These are phyloP conservation scores for Phytophthora constricta DNA, from an alignment of 352 stramenopile genomes.

Conservation along the genomic window DNA sequence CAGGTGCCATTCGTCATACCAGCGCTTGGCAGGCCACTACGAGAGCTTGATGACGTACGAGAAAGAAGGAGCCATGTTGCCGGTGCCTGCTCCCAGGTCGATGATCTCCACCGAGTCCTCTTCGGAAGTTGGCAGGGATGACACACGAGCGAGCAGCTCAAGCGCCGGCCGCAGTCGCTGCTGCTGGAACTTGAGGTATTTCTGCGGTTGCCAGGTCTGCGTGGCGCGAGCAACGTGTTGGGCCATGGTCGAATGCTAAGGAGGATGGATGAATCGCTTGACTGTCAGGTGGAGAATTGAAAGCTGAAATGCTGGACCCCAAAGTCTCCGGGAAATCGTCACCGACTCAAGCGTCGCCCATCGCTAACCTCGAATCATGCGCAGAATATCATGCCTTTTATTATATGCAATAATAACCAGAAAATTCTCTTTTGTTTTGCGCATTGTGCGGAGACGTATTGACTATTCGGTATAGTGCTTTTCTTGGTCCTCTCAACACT, in stretches of 20 bases:
- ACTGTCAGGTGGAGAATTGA: not conserved
- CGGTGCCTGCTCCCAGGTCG: slow-evolving; percentile 70
- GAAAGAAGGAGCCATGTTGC: slow-evolving; percentile 76
- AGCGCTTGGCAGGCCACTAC: not conserved
- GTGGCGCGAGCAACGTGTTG: slow-evolving; percentile 30
- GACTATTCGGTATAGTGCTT: no score
- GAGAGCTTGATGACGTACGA: slow-evolving; percentile 32
- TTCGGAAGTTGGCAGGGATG: slow-evolving; percentile 20
- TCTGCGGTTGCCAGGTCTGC: slow-evolving; percentile 60
- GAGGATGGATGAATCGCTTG: not conserved
- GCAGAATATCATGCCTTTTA: no score
- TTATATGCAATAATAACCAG: no score
- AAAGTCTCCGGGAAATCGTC: no score
- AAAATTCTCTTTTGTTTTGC: no score
- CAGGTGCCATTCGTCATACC: no score
- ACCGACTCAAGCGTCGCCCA: no score
- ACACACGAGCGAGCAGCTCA: slow-evolving; percentile 61
- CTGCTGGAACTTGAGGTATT: slow-evolving; percentile 72
- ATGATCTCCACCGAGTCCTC: slow-evolving; percentile 44
- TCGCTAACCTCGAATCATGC: no score
- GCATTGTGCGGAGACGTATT: no score
- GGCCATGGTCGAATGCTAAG: slow-evolving; percentile 21
- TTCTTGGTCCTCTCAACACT: not conserved
- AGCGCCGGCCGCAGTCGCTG: slow-evolving; percentile 66
- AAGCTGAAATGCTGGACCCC: slow-evolving; percentile 3